Base-by-base conservation (phyloP, 768 basidiomycete genomes). In the Mycena belliarum region DNA sequence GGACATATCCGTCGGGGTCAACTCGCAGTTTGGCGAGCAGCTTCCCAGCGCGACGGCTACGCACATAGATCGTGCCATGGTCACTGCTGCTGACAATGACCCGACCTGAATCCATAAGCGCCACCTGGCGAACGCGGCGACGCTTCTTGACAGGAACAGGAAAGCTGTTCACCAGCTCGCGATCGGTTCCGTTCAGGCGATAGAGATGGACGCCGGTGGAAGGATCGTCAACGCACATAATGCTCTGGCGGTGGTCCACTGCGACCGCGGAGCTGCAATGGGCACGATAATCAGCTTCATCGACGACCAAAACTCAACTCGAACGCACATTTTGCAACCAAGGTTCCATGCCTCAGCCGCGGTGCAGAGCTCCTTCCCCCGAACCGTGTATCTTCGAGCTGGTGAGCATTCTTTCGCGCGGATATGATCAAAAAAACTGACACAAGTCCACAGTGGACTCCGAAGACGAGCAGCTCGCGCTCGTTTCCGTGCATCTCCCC, bases 391-490 rank as follows among this genome's bases (percentile, higher is more conserved):
- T 20, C 63, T 66, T 47, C 40, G 10, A 25, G 18, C n/a, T 29
- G 21, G 44, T 52, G 25, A 61, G 41, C n/a, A n/a, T n/a, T n/a
- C n/a, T 56, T 28, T 51, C 26, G 42, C 16, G 29, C 33, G 21
- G 29, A 53, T 40, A 49, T 42, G 3, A 35, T 44, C 35, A 29
- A 10, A 43, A 24, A 49, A 24, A 57, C 65, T 61, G 44, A 65
- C 66, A 65, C 58, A 52, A 40, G 18, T 16, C 66, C 60, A 32
- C 55, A 38, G 33, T 67, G 55, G 18, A 65, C 49, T 8, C 62
- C 55, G 41, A 67, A 67, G 12, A 59, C 54, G 40, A 65, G 37
- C 24, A 67, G 15, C 14, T 58, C 59, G 38, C 57, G 45, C 18
- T 55, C 44, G 44, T 66, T 57, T 2, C 49, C 58, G 6, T 25